These are phyloP conservation scores for Daldinia decipiens DNA, from an alignment of 495 filamentous ascomycete genomes.

Conservation along the genomic window DNA sequence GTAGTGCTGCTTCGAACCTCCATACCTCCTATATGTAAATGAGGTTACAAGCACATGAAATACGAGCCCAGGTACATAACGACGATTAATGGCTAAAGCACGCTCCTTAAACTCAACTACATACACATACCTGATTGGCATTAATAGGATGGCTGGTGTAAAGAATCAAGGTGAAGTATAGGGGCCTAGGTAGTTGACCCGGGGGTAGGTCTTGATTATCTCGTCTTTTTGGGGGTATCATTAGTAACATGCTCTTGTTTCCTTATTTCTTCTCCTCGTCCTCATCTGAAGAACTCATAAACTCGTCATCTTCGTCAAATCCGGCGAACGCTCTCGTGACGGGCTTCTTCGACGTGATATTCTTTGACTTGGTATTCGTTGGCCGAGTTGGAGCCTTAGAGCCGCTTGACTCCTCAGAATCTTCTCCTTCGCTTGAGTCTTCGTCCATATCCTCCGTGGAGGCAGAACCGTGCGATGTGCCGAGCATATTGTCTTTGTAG, in stretches of 20 bases:
- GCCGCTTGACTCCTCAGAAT: constrained; percentile 48
- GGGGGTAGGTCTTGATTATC: neutral
- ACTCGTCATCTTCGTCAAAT: constrained; percentile 92
- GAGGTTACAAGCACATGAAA: neutral
- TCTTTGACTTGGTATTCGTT: constrained; percentile 54
- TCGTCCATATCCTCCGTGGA: constrained; percentile 55
- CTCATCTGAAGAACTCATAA: constrained; percentile 81
- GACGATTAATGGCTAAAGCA: neutral
- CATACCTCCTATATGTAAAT: neutral
- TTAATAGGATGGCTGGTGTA: neutral
- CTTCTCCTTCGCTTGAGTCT: constrained; percentile 51
- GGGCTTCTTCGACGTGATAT: constrained; percentile 55
- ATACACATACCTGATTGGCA: neutral
- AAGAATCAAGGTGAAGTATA: neutral
- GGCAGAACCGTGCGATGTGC: constrained; percentile 56
- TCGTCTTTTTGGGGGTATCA: constrained; percentile 24
- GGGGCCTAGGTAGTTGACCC: neutral
- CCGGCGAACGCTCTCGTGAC: constrained; percentile 72
- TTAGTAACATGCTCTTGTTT: neutral
- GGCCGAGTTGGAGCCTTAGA: constrained; percentile 52
- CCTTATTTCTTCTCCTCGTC: constrained; percentile 47
- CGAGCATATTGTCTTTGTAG: constrained; percentile 62
- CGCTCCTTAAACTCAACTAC: neutral
- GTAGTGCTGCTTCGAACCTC: neutral
- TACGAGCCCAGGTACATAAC: neutral